Evolutionary conservation across 2,329 filamentous ascomycete species (phyloP).

Genomic region (Capronia coronata): DNA sequence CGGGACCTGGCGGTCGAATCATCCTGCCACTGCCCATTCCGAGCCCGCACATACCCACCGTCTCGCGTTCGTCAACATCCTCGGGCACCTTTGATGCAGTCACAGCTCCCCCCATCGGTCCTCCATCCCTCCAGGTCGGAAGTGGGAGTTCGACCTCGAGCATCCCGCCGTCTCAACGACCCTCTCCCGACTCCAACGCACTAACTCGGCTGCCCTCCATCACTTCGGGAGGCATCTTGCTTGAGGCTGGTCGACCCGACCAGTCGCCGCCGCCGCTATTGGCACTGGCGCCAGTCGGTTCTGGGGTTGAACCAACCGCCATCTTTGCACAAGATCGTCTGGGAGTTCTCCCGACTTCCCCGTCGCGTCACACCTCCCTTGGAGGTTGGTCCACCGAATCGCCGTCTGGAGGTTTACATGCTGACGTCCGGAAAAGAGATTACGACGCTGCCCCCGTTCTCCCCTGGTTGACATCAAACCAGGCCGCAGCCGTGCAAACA

Average conservation of each 20-base stretch:
- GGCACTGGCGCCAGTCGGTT: constrained; percentile 1
- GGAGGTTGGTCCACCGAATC: constrained; percentile 19
- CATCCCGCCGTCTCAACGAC: constrained; percentile 11
- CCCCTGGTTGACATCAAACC: constrained; percentile 16
- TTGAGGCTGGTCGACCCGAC: constrained; percentile 12
- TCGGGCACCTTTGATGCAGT: constrained; percentile 16
- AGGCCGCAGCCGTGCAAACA: neutral
- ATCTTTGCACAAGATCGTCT: constrained; percentile 14
- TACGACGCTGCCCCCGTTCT: constrained; percentile 11
- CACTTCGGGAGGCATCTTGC: constrained; percentile 21
- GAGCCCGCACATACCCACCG: constrained; percentile 10
- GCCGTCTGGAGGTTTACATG: constrained; percentile 7
- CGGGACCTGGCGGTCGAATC: constrained; percentile 13
- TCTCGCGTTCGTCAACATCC: constrained; percentile 17
- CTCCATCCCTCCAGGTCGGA: neutral
- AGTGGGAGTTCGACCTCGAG: constrained; percentile 2
- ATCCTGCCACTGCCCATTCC: constrained; percentile 20
- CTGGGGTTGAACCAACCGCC: constrained; percentile 3
- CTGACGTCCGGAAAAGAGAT: constrained; percentile 19
- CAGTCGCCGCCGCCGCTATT: constrained; percentile 11
- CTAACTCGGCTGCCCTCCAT: constrained; percentile 24
- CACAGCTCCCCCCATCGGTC: neutral
- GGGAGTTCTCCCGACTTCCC: constrained; percentile 14
- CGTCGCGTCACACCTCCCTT: constrained; percentile 14
- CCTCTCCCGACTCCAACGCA: constrained; percentile 18